Evolutionary conservation across 352 stramenopile species (phyloP).

Genomic region (Blastocystis sp.): DNA sequence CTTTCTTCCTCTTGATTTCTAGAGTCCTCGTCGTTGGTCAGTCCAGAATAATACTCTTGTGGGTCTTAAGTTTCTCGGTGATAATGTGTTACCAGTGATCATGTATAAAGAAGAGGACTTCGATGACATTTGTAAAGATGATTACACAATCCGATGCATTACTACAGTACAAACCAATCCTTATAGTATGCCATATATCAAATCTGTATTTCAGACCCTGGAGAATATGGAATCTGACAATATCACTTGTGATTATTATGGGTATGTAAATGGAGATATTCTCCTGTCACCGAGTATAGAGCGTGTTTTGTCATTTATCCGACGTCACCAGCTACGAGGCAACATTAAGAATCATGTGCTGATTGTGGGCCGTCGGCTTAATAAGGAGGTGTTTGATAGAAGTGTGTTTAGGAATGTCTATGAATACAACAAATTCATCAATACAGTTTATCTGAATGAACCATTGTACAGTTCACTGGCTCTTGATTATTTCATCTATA

Average conservation of each 20-base stretch:
- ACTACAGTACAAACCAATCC: background rate
- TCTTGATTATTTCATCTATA: slow-evolving; percentile 5
- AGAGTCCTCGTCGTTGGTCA: background rate
- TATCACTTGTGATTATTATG: background rate
- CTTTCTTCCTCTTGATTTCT: background rate
- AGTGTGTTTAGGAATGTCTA: background rate
- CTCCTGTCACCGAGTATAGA: slow-evolving; percentile 2
- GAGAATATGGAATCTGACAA: background rate
- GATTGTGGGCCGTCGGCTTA: background rate
- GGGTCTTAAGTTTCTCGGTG: background rate
- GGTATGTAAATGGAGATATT: slow-evolving; percentile 58
- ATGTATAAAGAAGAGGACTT: slow-evolving; percentile 1
- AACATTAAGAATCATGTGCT: slow-evolving; percentile 5
- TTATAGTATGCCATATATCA: background rate
- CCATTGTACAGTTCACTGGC: background rate
- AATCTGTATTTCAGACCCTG: background rate
- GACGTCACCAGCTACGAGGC: background rate
- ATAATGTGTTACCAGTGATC: background rate
- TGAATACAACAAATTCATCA: slow-evolving; percentile 12
- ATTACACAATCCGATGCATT: background rate
- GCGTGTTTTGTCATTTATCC: background rate
- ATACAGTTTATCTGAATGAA: background rate
- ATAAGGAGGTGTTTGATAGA: background rate
- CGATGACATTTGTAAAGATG: background rate
- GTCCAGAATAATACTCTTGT: slow-evolving; percentile 1